phyloP scores from a whole-genome alignment of 495 filamentous ascomycete genomes.

The Neurospora pannonica region DNA sequence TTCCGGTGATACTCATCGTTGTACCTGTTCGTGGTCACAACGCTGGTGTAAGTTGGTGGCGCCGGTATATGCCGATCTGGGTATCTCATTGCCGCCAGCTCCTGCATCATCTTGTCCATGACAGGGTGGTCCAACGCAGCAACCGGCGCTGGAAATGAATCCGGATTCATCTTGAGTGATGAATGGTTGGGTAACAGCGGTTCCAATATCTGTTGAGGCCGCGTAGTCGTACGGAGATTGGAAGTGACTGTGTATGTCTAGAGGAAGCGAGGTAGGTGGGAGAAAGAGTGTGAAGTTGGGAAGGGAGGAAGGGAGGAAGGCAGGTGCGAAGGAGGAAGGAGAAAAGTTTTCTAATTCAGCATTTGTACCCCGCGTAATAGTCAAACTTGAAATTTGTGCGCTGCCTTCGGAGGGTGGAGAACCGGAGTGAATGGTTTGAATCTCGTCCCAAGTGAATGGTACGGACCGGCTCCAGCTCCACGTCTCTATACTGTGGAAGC shows the following conservation, averaged over 20 bases:
- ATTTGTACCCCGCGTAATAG: neutral
- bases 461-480: neutral
- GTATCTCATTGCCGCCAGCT: no score
- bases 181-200: no score
- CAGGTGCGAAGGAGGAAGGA: neutral
- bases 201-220: no score
- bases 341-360: neutral
- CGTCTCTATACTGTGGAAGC: neutral
- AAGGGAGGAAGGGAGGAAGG: neutral
- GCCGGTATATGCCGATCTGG: no score
- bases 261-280: neutral
- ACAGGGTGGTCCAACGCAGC: neutral
- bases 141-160: neutral
- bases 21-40: neutral
- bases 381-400: neutral
- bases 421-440: neutral
- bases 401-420: neutral
- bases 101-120: neutral
- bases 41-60: neutral
- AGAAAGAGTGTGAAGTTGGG: neutral
- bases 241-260: no score
- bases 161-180: no score
- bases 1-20: no score
- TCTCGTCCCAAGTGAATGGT: neutral
- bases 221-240: no score